A percentile compares a stretch with the other conserved stretches of the same genome.
Conservation (phyloP, 257 asterid genomes). For the Solanum pimpinellifolium region DNA sequence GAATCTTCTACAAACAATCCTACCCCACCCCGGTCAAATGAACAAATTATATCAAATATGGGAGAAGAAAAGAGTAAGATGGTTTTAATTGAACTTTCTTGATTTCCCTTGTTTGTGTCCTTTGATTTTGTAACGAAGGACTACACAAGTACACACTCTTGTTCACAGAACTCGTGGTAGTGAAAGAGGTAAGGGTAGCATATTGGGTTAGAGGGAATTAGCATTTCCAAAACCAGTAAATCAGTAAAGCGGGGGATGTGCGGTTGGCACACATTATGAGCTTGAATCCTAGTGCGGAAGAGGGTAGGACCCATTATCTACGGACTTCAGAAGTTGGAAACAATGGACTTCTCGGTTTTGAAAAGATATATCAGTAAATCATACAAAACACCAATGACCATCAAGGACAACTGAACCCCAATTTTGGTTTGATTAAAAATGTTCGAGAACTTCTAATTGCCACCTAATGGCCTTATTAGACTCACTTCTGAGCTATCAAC, state of each 20-base stretch:
- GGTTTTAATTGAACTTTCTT: not conserved
- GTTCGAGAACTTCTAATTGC: not conserved
- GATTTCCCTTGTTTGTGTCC: not conserved
- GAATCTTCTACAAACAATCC: not conserved
- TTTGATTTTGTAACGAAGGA: not conserved
- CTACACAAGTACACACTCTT: not conserved
- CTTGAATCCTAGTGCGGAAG: not conserved
- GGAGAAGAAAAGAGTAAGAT: not conserved
- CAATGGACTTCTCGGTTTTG: not conserved
- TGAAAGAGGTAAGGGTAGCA: not conserved
- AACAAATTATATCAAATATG: not conserved
- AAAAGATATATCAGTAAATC: not conserved
- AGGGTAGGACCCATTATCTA: not conserved
- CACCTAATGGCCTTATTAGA: not conserved
- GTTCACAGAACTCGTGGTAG: not conserved
- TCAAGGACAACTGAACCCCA: not conserved
- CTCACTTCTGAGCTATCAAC: not conserved
- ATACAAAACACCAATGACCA: not conserved
- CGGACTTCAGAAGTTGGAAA: not conserved
- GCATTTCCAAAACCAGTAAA: not conserved
- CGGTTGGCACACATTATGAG: not conserved
- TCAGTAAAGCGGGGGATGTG: not conserved
- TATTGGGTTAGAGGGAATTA: not conserved
- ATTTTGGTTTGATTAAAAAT: not conserved
- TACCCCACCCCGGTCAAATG: not conserved